Conservation (phyloP, 2,329 filamentous ascomycete species). For the Colletotrichum sp. region DNA sequence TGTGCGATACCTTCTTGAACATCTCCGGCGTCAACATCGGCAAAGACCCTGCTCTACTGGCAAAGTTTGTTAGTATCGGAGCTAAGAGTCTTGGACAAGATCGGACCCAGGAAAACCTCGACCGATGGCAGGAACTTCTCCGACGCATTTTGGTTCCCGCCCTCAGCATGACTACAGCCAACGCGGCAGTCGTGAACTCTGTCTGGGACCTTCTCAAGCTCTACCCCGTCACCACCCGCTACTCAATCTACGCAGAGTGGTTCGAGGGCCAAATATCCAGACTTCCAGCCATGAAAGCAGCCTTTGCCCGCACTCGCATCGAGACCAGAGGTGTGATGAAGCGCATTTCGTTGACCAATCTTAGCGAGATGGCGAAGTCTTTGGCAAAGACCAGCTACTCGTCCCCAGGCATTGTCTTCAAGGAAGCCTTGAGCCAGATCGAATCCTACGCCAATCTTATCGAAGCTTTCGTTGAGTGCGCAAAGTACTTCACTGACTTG, state of each 20-base stretch:
- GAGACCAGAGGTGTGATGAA: constrained; percentile 90
- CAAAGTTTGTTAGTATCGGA: constrained; percentile 87
- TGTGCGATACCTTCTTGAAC: constrained; percentile 85
- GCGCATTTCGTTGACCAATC: constrained; percentile 86
- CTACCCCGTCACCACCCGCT: constrained; percentile 79
- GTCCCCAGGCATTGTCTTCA: constrained; percentile 90
- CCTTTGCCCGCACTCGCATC: constrained; percentile 76
- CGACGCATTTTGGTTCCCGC: constrained; percentile 86
- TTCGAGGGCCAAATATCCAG: constrained; percentile 80
- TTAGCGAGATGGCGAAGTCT: constrained; percentile 83
- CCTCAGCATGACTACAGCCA: constrained; percentile 83
- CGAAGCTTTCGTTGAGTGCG: constrained; percentile 92
- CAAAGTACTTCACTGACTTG: constrained; percentile 89
- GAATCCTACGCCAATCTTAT: constrained; percentile 96
- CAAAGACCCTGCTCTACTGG: constrained; percentile 76
- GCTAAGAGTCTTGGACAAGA: constrained; percentile 76
- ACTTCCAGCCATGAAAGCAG: constrained; percentile 76
- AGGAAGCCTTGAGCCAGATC: constrained; percentile 86
- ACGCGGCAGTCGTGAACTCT: constrained; percentile 83
- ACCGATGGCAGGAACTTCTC: constrained; percentile 85
- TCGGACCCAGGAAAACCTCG: constrained; percentile 69
- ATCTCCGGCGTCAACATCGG: constrained; percentile 89
- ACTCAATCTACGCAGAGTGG: constrained; percentile 93
- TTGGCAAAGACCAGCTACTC: constrained; percentile 92
- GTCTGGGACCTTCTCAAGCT: constrained; percentile 83